These are phyloP conservation scores for Geum urbanum DNA, from an alignment of 306 rosid species.

Conservation along the genomic window DNA sequence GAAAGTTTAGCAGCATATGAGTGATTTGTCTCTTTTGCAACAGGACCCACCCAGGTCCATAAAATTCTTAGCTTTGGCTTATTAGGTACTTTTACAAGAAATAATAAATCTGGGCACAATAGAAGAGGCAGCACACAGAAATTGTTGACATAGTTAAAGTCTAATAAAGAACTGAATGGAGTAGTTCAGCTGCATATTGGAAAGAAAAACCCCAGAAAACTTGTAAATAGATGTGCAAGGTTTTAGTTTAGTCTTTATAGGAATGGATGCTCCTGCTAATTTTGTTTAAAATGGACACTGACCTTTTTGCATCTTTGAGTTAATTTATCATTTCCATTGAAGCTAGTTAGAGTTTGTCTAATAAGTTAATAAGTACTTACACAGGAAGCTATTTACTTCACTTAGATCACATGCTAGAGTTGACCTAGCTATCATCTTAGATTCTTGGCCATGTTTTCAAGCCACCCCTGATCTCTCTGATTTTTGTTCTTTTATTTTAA, in stretches of 20 bases:
- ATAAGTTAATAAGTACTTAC: conserved; percentile 7
- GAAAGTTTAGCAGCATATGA: neutral
- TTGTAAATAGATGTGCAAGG: neutral
- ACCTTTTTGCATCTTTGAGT: conserved; percentile 26
- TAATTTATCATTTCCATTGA: conserved; percentile 18
- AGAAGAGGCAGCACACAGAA: neutral
- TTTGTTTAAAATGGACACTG: conserved; percentile 34
- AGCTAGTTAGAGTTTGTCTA: conserved; percentile 1
- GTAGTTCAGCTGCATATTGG: neutral
- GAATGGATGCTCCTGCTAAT: conserved; percentile 17
- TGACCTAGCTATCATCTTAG: conserved; percentile 35
- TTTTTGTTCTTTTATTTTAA: neutral
- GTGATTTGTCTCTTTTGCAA: conserved; percentile 12
- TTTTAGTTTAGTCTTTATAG: neutral
- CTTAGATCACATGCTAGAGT: conserved; percentile 56
- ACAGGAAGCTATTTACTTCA: conserved; percentile 18
- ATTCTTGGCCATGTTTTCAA: conserved; percentile 16
- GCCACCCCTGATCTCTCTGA: conserved; percentile 2
- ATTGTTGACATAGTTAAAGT: neutral
- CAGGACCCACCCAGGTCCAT: conserved; percentile 9
- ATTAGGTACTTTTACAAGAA: conserved; percentile 2
- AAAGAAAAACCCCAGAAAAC: neutral
- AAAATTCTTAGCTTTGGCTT: conserved; percentile 12
- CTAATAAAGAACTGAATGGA: neutral
- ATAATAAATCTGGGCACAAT: neutral